Conservation (phyloP, 305 asterid genomes). For the Solanum aculeatissimum region DNA sequence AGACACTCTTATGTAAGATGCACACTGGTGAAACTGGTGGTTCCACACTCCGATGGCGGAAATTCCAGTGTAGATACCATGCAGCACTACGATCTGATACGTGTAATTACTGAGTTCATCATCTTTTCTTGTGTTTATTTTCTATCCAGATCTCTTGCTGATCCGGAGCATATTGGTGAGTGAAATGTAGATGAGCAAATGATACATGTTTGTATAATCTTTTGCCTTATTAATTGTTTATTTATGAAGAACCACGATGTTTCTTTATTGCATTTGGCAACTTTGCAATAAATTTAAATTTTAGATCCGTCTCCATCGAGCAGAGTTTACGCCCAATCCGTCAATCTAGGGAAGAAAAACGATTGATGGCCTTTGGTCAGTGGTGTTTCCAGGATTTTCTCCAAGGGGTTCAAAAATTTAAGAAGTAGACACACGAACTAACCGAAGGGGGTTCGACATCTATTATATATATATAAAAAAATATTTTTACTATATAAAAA, state of each 20-base stretch:
- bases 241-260: not conserved
- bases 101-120: not conserved
- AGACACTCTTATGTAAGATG: not conserved
- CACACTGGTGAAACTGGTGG: not conserved
- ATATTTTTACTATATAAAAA: too few species aligned
- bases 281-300: not conserved
- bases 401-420: too few species aligned
- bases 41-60: not conserved
- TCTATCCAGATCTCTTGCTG: not conserved
- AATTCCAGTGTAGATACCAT: not conserved
- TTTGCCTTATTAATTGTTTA: not conserved
- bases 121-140: not conserved
- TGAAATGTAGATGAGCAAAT: not conserved
- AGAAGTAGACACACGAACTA: too few species aligned
- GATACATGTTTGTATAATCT: not conserved
- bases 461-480: too few species aligned
- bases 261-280: not conserved
- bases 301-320: not conserved
- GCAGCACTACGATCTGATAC: not conserved
- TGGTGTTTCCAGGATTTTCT: too few species aligned
- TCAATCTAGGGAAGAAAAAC: too few species aligned
- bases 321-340: not conserved
- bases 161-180: not conserved
- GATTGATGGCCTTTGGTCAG: too few species aligned
- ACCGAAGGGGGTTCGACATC: too few species aligned